These are phyloP conservation scores for Polytrichum commune DNA, from an alignment of 225 moss, liverwort and hornwort genomes.

Conservation along the genomic window DNA sequence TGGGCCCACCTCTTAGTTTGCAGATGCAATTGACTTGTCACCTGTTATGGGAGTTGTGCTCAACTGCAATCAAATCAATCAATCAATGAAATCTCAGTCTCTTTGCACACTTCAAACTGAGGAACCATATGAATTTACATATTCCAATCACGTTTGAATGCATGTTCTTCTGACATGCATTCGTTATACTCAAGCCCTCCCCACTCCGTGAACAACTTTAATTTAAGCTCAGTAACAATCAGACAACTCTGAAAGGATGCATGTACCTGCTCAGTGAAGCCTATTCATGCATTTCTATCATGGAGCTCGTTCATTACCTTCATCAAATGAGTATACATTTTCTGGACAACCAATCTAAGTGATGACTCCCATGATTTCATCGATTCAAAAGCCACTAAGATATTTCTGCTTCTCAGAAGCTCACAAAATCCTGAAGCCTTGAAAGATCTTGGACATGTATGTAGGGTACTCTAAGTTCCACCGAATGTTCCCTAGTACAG, in stretches of 20 bases:
- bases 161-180: background rate
- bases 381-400: too few relatives aligned
- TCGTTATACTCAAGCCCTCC: background rate
- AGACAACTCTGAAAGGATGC: background rate
- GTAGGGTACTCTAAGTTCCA: too few relatives aligned
- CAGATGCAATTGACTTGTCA: constrained; percentile 39
- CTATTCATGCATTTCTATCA: constrained; percentile 33
- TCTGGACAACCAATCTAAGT: constrained; percentile 9
- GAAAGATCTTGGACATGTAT: too few relatives aligned
- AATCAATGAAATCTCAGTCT: background rate
- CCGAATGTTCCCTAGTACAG: too few relatives aligned
- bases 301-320: constrained; percentile 21
- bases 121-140: background rate
- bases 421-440: too few relatives aligned
- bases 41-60: constrained; percentile 38
- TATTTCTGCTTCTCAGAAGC: too few relatives aligned
- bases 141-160: background rate
- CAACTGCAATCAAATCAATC: constrained; percentile 24
- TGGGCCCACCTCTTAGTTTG: constrained; percentile 36
- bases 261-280: constrained; percentile 46
- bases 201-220: background rate
- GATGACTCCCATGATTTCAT: background rate
- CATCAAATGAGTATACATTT: constrained; percentile 31
- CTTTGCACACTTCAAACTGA: background rate
- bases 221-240: background rate